Conservation (phyloP, 2,329 filamentous ascomycete genomes). For the Torrubiella hemipterigena region DNA sequence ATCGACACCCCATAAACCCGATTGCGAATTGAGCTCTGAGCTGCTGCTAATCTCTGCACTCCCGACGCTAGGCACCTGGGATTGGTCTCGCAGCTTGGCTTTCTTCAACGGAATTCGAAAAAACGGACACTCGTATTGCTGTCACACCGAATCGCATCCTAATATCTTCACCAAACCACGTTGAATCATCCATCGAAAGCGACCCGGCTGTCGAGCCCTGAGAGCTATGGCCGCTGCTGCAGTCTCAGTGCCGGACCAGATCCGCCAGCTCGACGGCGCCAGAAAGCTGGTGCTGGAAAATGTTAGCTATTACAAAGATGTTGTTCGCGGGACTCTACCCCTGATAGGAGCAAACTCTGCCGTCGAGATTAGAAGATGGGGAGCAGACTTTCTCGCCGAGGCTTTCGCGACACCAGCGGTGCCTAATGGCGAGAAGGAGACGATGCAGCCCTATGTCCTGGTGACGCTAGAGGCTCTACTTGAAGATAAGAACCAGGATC, state of each 20-base stretch:
- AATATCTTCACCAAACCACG: no score
- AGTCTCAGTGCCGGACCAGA: conserved; percentile 58
- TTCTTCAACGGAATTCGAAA: no score
- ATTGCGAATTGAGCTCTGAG: no score
- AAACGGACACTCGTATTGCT: no score
- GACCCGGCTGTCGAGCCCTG: conserved; percentile 4
- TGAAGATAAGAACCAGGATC: conserved; percentile 63
- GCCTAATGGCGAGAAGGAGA: conserved; percentile 65
- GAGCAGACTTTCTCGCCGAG: conserved; percentile 88
- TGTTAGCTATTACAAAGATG: conserved; percentile 77
- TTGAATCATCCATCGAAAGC: neutral
- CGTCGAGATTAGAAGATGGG: conserved; percentile 86
- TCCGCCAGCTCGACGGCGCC: conserved; percentile 80
- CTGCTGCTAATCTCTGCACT: no score
- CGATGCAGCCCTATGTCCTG: conserved; percentile 63
- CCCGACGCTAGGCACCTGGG: no score
- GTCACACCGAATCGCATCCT: no score
- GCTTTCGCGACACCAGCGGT: conserved; percentile 89
- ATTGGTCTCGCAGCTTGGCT: no score
- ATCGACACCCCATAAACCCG: no score
- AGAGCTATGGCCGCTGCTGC: conserved; percentile 37
- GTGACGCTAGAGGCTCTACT: conserved; percentile 62
- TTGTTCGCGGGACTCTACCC: conserved; percentile 85
- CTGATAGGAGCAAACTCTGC: conserved; percentile 67
- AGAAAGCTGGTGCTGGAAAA: conserved; percentile 82